A percentile compares a stretch with the other conserved stretches of the same genome.
These are phyloP conservation scores for Sanguinoderma infundibulare DNA, from an alignment of 1,284 basidiomycete genomes.

Conservation along the genomic window DNA sequence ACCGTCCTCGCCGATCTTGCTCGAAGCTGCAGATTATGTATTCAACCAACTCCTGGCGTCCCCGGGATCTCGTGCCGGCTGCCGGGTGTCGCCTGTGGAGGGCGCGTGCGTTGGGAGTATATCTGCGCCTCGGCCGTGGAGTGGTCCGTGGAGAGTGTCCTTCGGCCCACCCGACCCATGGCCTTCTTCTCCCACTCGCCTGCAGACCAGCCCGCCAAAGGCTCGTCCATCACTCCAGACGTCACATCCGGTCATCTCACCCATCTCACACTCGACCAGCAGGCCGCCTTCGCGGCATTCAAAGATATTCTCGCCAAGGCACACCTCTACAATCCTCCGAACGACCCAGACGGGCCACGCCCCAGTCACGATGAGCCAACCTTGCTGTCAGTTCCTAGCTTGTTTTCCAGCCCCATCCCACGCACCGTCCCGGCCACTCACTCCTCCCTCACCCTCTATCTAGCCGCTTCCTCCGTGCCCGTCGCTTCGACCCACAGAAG, in stretches of 20 bases:
- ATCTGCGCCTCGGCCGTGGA: not conserved
- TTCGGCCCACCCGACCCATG: conserved; percentile 4
- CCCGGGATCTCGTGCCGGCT: not conserved
- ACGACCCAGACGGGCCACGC: conserved; percentile 20
- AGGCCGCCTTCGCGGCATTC: conserved; percentile 53
- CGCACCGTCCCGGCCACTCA: conserved; percentile 48
- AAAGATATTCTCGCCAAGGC: conserved; percentile 52
- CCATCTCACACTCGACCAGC: conserved; percentile 53
- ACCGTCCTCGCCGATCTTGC: not conserved
- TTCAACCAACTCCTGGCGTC: not conserved
- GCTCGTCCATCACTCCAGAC: conserved; percentile 29
- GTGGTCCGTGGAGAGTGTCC: not conserved
- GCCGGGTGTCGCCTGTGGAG: not conserved
- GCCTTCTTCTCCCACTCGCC: conserved; percentile 12
- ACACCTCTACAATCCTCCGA: conserved; percentile 51
- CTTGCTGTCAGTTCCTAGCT: not conserved
- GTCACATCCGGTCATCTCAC: conserved; percentile 56
- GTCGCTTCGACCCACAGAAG: conserved; percentile 62
- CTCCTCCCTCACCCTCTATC: not conserved
- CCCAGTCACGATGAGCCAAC: conserved; percentile 71
- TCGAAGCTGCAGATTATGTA: not conserved
- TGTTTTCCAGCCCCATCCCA: conserved; percentile 35
- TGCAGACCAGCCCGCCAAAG: conserved; percentile 19
- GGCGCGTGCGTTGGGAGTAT: too few relatives aligned
- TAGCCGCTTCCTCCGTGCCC: conserved; percentile 79